Conservation (phyloP, 2,329 filamentous ascomycete genomes). For the Phialophora tarda region DNA sequence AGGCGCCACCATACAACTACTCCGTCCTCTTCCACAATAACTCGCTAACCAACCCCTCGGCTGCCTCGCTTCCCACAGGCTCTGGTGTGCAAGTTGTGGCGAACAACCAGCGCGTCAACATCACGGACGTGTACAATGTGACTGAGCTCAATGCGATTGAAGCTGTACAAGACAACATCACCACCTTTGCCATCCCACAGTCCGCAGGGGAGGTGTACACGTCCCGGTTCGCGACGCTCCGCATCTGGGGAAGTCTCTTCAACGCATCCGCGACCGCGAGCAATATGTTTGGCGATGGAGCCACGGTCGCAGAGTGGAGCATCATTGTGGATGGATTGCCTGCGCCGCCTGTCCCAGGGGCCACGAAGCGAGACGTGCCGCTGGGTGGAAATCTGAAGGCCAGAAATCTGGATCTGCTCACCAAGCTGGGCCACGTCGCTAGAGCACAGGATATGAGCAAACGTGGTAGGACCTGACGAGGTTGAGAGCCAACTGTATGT, state of each 20-base stretch:
- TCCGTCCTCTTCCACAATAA: conserved; percentile 62
- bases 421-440: conserved; percentile 27
- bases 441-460: conserved; percentile 10
- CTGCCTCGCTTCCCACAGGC: conserved; percentile 28
- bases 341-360: neutral
- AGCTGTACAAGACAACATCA: conserved; percentile 51
- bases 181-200: conserved; percentile 36
- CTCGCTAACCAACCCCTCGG: conserved; percentile 40
- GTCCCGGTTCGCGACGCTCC: conserved; percentile 51
- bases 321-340: conserved; percentile 45
- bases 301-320: conserved; percentile 56
- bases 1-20: conserved; percentile 60
- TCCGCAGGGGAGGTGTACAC: conserved; percentile 42
- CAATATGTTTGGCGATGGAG: conserved; percentile 49
- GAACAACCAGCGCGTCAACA: conserved; percentile 42
- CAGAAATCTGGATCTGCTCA: conserved; percentile 24
- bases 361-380: conserved; percentile 14
- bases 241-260: conserved; percentile 47
- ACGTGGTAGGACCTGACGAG: conserved; percentile 12
- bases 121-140: conserved; percentile 49
- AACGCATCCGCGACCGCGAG: conserved; percentile 49
- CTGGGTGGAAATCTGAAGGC: conserved; percentile 18
- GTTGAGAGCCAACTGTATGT: neutral
- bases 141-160: conserved; percentile 45
- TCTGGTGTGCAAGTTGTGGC: conserved; percentile 33